A percentile compares a stretch with the other conserved stretches of the same genome.
These are phyloP conservation scores for Hanseniaspora opuntiae DNA, from an alignment of 805 yeast genomes.

Conservation along the genomic window DNA sequence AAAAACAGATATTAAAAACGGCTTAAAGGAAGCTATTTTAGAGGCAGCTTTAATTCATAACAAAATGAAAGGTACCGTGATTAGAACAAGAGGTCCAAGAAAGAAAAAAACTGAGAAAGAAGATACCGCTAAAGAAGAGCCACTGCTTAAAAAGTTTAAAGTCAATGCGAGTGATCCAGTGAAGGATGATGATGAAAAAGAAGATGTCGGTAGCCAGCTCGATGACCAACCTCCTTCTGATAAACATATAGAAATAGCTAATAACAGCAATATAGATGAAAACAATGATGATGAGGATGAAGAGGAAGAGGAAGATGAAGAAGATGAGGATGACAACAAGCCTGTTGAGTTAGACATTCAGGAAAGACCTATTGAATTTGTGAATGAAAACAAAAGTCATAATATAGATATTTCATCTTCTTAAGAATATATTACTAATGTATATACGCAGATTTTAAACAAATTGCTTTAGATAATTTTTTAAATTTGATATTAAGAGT, in stretches of 20 bases:
- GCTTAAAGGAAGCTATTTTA: constrained; percentile 57
- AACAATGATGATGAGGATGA: constrained; percentile 11
- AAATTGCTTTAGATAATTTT: too few species aligned
- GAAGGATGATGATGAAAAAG: constrained; percentile 18
- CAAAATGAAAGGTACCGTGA: constrained; percentile 29
- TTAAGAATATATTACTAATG: too few species aligned
- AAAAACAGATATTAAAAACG: constrained; percentile 37
- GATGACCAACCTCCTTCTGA: too few species aligned
- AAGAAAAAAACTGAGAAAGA: constrained; percentile 15
- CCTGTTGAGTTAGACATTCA: too few species aligned
- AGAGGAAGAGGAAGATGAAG: constrained; percentile 5
- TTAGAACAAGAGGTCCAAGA: constrained; percentile 17
- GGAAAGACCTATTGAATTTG: too few species aligned
- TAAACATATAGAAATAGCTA: constrained; percentile 13
- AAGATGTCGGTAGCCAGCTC: constrained; percentile 5
- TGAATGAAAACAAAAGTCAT: too few species aligned
- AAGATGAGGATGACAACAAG: constrained; percentile 11
- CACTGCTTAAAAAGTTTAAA: constrained; percentile 9
- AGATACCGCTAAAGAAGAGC: constrained; percentile 12
- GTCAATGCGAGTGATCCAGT: constrained; percentile 22
- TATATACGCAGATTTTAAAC: too few species aligned
- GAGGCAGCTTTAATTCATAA: constrained; percentile 68
- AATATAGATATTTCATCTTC: too few species aligned
- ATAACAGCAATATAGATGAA: constrained; percentile 7
- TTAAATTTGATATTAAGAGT: too few species aligned